Evolutionary conservation across 2,329 filamentous ascomycete genomes (phyloP).

Genomic region (Phyllosticta paracitricarpa): DNA sequence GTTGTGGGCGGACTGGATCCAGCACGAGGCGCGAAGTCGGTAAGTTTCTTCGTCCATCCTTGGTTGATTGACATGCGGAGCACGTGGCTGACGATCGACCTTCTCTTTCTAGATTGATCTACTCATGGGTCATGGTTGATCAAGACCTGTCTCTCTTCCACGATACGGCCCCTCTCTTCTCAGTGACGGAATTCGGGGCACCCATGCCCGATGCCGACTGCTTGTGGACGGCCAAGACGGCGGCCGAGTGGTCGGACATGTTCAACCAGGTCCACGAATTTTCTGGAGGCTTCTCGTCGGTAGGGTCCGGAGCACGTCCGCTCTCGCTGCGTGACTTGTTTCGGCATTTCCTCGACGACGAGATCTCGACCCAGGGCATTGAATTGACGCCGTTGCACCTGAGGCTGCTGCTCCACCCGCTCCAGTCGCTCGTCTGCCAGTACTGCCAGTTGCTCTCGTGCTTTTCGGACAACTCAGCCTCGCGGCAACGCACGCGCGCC

Average conservation of each 20-base stretch:
- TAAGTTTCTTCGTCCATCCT: constrained; percentile 25
- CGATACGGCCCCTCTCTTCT: constrained; percentile 52
- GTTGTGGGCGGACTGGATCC: constrained; percentile 55
- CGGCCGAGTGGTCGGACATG: constrained; percentile 49
- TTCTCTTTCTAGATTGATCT: constrained; percentile 46
- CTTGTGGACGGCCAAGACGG: constrained; percentile 52
- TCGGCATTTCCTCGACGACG: constrained; percentile 57
- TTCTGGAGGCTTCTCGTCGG: constrained; percentile 42
- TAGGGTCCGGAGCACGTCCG: constrained; percentile 43
- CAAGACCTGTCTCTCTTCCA: constrained; percentile 61
- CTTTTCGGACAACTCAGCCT: constrained; percentile 45
- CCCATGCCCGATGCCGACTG: constrained; percentile 54
- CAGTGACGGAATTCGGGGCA: constrained; percentile 54
- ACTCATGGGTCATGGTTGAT: constrained; percentile 66
- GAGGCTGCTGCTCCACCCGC: constrained; percentile 56
- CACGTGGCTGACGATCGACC: constrained; percentile 5
- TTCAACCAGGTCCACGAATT: constrained; percentile 52
- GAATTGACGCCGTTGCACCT: constrained; percentile 49
- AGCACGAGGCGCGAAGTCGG: constrained; percentile 54
- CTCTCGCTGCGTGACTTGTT: constrained; percentile 56
- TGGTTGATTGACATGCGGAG: background rate
- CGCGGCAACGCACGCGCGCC: constrained; percentile 37
- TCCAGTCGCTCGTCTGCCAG: constrained; percentile 56
- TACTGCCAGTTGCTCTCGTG: constrained; percentile 56
- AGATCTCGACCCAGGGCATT: constrained; percentile 43